Conservation (phyloP, 23 red algal species). For the Gracilaria domingensis region DNA sequence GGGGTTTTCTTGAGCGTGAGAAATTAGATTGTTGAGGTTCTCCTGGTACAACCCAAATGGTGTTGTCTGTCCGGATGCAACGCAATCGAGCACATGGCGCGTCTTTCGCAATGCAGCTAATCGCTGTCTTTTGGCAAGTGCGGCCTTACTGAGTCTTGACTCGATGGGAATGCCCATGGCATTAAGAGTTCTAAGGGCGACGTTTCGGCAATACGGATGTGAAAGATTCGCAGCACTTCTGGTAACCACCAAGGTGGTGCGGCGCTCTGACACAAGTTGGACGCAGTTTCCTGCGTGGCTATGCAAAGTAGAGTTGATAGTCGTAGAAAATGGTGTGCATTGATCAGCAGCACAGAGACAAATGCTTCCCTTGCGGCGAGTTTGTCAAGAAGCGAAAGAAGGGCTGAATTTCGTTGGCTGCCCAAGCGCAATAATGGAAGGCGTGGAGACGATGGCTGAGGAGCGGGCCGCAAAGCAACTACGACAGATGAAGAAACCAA, state of each 20-base stretch:
- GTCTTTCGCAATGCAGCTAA: constrained; percentile 34
- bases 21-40: constrained; percentile 33
- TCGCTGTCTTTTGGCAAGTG: constrained; percentile 27
- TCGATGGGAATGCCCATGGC: constrained; percentile 32
- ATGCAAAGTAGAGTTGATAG: too few relatives aligned
- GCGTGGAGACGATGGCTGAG: too few relatives aligned
- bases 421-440: too few relatives aligned
- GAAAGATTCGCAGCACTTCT: background rate
- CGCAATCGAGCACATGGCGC: constrained; percentile 1
- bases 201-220: background rate
- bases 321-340: background rate
- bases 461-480: too few relatives aligned
- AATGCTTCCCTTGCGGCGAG: too few relatives aligned
- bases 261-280: too few relatives aligned
- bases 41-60: constrained; percentile 5
- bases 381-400: too few relatives aligned
- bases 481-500: too few relatives aligned
- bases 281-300: too few relatives aligned
- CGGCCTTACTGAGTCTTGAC: constrained; percentile 24
- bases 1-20: constrained; percentile 24
- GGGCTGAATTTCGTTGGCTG: too few relatives aligned
- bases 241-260: background rate
- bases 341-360: too few relatives aligned
- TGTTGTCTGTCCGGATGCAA: constrained; percentile 23
- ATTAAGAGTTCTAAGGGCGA: background rate